Conservation (phyloP, 1,284 basidiomycete genomes). For the Athelia psychrophila region DNA sequence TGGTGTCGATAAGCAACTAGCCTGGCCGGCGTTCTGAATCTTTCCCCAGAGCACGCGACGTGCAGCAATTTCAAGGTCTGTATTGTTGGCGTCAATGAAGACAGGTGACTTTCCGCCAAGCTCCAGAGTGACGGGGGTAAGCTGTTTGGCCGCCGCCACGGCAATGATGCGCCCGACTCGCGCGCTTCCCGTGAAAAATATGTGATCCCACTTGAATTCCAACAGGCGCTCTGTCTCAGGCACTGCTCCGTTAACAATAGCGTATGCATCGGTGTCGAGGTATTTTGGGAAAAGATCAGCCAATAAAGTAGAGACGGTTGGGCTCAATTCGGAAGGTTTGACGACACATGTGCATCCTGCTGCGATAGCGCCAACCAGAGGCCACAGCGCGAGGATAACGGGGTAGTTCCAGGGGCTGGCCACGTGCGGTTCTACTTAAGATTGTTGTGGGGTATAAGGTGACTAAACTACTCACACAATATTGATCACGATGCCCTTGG, state of each 20-base stretch:
- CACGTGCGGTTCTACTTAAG: not conserved
- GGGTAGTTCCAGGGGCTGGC: slow-evolving; percentile 40
- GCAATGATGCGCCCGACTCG: slow-evolving; percentile 64
- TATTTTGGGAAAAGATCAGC: slow-evolving; percentile 58
- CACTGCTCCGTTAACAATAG: slow-evolving; percentile 55
- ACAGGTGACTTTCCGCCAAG: slow-evolving; percentile 46
- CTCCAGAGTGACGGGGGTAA: slow-evolving; percentile 68
- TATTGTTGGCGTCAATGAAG: slow-evolving; percentile 45
- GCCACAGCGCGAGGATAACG: slow-evolving; percentile 29
- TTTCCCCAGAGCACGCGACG: slow-evolving; percentile 54
- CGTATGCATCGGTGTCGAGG: slow-evolving; percentile 46
- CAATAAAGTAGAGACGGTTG: slow-evolving; percentile 45
- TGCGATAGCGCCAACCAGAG: slow-evolving; percentile 34
- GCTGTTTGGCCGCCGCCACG: slow-evolving; percentile 64
- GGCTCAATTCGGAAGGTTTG: slow-evolving; percentile 61
- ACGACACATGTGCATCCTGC: slow-evolving; percentile 49
- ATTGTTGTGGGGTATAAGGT: not conserved
- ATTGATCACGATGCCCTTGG: slow-evolving; percentile 46
- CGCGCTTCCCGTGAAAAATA: slow-evolving; percentile 49
- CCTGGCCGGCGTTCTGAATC: slow-evolving; percentile 50
- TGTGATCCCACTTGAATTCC: slow-evolving; percentile 57
- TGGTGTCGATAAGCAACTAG: slow-evolving; percentile 18
- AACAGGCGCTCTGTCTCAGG: slow-evolving; percentile 50
- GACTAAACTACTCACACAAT: slow-evolving; percentile 26
- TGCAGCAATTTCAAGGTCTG: slow-evolving; percentile 36